Evolutionary conservation across 2,329 filamentous ascomycete genomes (phyloP), one percentile per base, ranked within the genome.

Genomic region (Colletotrichum destructivum): DNA sequence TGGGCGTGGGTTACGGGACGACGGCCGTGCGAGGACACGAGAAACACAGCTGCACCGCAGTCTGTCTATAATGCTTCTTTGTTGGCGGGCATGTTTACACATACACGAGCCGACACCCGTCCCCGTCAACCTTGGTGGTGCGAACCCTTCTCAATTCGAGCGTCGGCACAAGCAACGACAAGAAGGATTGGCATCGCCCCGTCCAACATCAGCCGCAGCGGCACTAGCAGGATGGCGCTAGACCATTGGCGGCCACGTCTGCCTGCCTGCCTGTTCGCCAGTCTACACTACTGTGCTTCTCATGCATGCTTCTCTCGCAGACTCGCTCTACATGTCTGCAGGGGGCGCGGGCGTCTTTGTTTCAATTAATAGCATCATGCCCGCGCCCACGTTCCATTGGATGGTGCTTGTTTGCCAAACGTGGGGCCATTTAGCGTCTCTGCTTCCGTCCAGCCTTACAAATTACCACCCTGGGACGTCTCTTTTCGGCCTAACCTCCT

Each of bases 301-400:
- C 31, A 35, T 31, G 44, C 44, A 18, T 7, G 16, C 44, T 21
- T 16, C 44, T 47, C 44, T n/a, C n/a, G 35, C 35, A 38, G 35
- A 38, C 44, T 47, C 57, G 26, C 26, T 26, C 11, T 47, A 23
- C 40, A 38, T 23, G 40, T 61, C 62, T 62, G 68, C 64, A 71
- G 69, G 64, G 51, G 64, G 59, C 31, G 21, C 9, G 66, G 38
- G 62, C 38, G 42, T 16, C 67, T 49, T 70, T 56, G 42, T 67
- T 71, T 62, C 68, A 69, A 71, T 71, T 54, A 71, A 59, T 71
- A 69, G 64, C 57, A 63, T 40, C 68, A 66, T 6, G 40, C 12
- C 62, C 60, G 63, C 4, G 44, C 46, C 68, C 57, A n/a, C 64
- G 38, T 68, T 68, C 57, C 64, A 71, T 62, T 68, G 51, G 57